Conservation (phyloP, 2,329 filamentous ascomycete species). For the Achaetomium macrosporum region DNA sequence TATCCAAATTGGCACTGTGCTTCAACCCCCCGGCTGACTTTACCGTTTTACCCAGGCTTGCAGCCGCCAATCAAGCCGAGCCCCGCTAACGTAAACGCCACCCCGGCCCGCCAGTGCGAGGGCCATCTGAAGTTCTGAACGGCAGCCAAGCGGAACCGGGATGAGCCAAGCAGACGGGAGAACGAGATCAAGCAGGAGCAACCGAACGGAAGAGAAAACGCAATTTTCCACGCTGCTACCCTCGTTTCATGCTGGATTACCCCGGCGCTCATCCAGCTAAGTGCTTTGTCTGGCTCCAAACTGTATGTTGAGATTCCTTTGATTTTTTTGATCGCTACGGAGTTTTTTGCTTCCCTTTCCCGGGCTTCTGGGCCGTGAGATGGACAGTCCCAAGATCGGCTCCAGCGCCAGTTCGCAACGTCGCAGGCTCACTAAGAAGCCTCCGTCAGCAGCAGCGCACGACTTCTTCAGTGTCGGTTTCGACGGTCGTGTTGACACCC, state of each 20-base stretch:
- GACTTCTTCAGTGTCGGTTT: conserved; percentile 36
- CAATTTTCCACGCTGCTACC: conserved; percentile 24
- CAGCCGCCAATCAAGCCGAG: conserved; percentile 10
- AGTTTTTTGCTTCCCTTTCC: conserved; percentile 1
- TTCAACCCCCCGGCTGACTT: not conserved
- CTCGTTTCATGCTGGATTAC: conserved; percentile 22
- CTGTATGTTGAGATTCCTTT: conserved; percentile 20
- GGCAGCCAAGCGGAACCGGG: conserved; percentile 12
- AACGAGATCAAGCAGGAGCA: conserved; percentile 21
- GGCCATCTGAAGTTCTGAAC: conserved; percentile 12
- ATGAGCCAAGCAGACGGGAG: conserved; percentile 18
- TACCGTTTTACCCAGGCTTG: conserved; percentile 2
- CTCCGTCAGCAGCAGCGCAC: conserved; percentile 36
- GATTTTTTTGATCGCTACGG: not conserved
- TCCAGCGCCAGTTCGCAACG: conserved; percentile 44
- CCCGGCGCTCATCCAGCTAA: conserved; percentile 15
- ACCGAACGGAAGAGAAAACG: conserved; percentile 21
- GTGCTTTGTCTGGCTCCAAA: conserved; percentile 15
- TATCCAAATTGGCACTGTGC: conserved; percentile 8
- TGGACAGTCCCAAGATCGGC: conserved; percentile 23
- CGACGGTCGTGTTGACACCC: conserved; percentile 51
- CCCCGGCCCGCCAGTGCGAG: conserved; percentile 6
- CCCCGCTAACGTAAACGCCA: conserved; percentile 8
- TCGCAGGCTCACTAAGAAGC: conserved; percentile 59
- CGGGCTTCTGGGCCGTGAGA: conserved; percentile 17